These are phyloP conservation scores for Scorias spongiosa DNA, from an alignment of 2,329 filamentous ascomycete genomes.

Conservation along the genomic window DNA sequence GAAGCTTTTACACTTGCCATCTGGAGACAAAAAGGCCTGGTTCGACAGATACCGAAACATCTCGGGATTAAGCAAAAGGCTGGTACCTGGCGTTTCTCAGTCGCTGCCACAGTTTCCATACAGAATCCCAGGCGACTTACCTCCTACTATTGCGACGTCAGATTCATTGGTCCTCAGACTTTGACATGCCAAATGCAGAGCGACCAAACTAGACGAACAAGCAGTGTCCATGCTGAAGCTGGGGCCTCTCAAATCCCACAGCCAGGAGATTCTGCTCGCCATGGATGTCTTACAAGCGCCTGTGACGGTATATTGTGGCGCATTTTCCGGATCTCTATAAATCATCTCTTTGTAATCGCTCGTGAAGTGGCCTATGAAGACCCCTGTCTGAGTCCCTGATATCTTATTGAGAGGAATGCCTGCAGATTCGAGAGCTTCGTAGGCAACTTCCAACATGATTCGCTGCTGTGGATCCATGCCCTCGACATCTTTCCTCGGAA, in stretches of 20 bases:
- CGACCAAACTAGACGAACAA: constrained; percentile 8
- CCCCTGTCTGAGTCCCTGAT: not conserved
- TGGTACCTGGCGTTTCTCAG: not conserved
- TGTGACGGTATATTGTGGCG: constrained; percentile 15
- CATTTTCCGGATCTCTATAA: constrained; percentile 9
- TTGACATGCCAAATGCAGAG: constrained; percentile 8
- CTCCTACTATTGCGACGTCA: not conserved
- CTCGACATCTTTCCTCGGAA: constrained; percentile 12
- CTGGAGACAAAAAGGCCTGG: not conserved
- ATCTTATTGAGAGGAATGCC: not conserved
- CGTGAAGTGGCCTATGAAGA: not conserved
- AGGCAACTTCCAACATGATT: constrained; percentile 15
- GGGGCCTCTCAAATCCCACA: constrained; percentile 5
- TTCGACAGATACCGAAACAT: not conserved
- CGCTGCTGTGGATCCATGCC: constrained; percentile 20
- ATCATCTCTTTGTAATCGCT: not conserved
- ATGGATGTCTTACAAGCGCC: constrained; percentile 2
- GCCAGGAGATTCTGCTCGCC: not conserved
- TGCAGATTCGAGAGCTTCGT: constrained; percentile 11
- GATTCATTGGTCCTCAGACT: not conserved
- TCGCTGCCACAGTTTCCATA: not conserved
- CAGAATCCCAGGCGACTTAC: not conserved
- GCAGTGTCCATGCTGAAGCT: constrained; percentile 10
- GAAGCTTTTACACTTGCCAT: not conserved
- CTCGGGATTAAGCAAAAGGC: not conserved